These are phyloP conservation scores for Hygrophorus pudorinus DNA, from an alignment of 768 basidiomycete genomes.

Conservation along the genomic window DNA sequence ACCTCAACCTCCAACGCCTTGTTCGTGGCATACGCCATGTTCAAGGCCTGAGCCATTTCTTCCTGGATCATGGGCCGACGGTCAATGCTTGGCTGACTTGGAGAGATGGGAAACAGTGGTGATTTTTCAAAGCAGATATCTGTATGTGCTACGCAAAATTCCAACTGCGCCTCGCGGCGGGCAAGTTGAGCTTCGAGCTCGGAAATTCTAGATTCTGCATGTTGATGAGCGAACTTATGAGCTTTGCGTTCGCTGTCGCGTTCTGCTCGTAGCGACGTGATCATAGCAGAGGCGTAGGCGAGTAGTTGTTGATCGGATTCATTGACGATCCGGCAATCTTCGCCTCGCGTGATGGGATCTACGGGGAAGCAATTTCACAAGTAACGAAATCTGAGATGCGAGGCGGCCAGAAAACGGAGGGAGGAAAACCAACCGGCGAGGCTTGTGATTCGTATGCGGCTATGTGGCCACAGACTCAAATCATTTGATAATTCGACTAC, in stretches of 20 bases:
- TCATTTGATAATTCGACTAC: constrained; percentile 37
- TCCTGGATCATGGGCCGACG: constrained; percentile 20
- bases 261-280: constrained; percentile 30
- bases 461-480: constrained; percentile 36
- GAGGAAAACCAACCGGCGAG: constrained; percentile 27
- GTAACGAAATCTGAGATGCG: background rate
- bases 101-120: background rate
- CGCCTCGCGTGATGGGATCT: constrained; percentile 1
- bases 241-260: constrained; percentile 34
- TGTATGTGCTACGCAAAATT: constrained; percentile 19
- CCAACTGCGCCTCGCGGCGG: constrained; percentile 47
- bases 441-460: constrained; percentile 29
- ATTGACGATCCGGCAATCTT: background rate
- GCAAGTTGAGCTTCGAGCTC: constrained; percentile 45
- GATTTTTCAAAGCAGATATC: constrained; percentile 6
- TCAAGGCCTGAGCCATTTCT: constrained; percentile 30
- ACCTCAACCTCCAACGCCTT: constrained; percentile 35
- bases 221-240: constrained; percentile 28
- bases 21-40: constrained; percentile 29
- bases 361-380: background rate
- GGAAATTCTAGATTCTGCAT: constrained; percentile 30
- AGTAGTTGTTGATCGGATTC: background rate
- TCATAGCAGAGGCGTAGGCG: constrained; percentile 33
- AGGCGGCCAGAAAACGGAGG: background rate
- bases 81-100: background rate